Base-by-base conservation (phyloP, 2,329 filamentous ascomycete genomes). In the Trichophyton simii region DNA sequence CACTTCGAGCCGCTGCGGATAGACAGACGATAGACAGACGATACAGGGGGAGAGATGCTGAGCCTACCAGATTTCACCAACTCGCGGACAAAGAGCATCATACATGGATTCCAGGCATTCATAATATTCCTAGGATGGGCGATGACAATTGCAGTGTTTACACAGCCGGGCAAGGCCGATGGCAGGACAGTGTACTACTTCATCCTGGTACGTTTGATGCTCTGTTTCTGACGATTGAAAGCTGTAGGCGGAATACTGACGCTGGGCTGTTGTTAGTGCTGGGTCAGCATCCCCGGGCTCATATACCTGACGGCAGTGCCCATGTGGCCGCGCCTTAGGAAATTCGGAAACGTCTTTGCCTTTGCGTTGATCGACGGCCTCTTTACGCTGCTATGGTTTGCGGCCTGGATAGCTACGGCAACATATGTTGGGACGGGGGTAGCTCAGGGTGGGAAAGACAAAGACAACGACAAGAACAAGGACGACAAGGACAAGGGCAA, bases 261-360 rank as follows among this genome's bases (percentile, higher is more conserved):
- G 18, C 9, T n/a, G 8, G n/a, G n/a, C 6, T 9, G 18, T 57
- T 11, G 13, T 57, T 42, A 85, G 83, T 85, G 83, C 69, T 85
- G 82, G 76, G 70, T 84, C 65, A 80, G 78, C 48, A 75, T 82
- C 48, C 82, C 82, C 11, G 80, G 79, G 31, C 73, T 85, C 41
- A 75, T 84, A 62, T 86, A 85, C 69, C 79, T 83, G 60, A 76
- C 79, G 54, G 82, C 82, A 69, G 80, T 83, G 3, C 83, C 83
- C 3, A 81, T 83, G 74, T 85, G 82, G 79, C 78, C 78, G 25
- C 80, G 83, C 64, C 79, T 82, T 28, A 76, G 77, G 65, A 77
- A 78, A 59, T 83, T 85, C 67, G 80, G 80, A 61, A 84, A 83
- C 66, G 79, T 81, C 42, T 84, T 84, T 67, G 82, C 81, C 59